Conservation (phyloP, 805 yeast species). For the Yarrowia divulgata region DNA sequence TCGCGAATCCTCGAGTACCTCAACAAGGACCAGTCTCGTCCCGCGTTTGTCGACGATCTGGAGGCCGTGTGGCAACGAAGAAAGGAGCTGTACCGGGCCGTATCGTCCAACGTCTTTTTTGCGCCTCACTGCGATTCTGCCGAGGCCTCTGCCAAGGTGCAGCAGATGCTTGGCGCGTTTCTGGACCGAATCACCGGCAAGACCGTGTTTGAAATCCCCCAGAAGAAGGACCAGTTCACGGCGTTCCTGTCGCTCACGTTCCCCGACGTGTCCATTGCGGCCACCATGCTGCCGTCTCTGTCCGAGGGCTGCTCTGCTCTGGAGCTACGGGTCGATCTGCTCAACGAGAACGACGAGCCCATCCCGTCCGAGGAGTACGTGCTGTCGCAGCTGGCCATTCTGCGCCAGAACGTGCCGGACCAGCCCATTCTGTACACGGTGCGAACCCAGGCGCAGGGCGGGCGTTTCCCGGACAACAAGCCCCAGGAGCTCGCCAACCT, state of each 20-base stretch:
- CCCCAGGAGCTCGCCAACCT: slow-evolving; percentile 58
- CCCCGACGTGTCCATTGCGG: slow-evolving; percentile 60
- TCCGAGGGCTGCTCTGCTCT: slow-evolving; percentile 79
- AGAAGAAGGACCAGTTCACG: slow-evolving; percentile 53
- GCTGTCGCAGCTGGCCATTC: slow-evolving; percentile 71
- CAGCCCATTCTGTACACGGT: slow-evolving; percentile 85
- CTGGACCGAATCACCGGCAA: slow-evolving; percentile 69
- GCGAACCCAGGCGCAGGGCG: slow-evolving; percentile 82
- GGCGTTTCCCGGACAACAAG: slow-evolving; percentile 71
- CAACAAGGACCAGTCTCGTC: slow-evolving; percentile 80
- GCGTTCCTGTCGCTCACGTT: slow-evolving; percentile 76
- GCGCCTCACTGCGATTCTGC: slow-evolving; percentile 72
- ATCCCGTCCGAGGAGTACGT: slow-evolving; percentile 58
- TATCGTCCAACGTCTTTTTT: slow-evolving; percentile 78
- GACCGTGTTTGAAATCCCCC: slow-evolving; percentile 53
- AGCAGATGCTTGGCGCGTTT: slow-evolving; percentile 64
- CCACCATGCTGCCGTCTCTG: slow-evolving; percentile 58
- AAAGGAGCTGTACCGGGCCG: slow-evolving; percentile 76
- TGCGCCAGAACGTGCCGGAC: slow-evolving; percentile 64
- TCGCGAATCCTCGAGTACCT: slow-evolving; percentile 79
- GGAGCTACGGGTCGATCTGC: slow-evolving; percentile 80
- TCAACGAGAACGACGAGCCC: slow-evolving; percentile 54
- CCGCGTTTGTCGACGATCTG: slow-evolving; percentile 77
- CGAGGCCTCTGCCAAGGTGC: slow-evolving; percentile 62
- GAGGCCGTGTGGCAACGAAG: slow-evolving; percentile 84